These are phyloP conservation scores for Noccaea caerulescens DNA, from an alignment of 345 rosid genomes.

Conservation along the genomic window DNA sequence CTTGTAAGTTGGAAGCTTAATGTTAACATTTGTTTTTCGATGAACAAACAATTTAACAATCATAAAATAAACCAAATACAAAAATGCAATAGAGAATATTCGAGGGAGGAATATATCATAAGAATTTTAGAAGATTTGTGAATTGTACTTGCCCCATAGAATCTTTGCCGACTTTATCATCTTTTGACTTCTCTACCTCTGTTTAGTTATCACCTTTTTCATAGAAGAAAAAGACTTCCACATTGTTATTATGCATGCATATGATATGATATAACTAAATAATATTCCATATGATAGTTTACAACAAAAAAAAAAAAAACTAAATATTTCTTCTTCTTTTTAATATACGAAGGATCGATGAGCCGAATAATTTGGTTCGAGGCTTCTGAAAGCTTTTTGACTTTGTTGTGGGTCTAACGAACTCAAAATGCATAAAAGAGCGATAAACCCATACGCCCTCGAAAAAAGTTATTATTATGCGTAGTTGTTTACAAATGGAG, in stretches of 20 bases:
- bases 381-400: background rate
- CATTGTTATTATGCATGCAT: slow-evolving; percentile 12
- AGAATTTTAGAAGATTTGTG: slow-evolving; percentile 41
- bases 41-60: slow-evolving; percentile 4
- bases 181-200: slow-evolving; percentile 41
- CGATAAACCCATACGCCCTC: background rate
- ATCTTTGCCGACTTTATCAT: slow-evolving; percentile 45
- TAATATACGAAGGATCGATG: background rate
- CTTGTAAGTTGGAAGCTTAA: background rate
- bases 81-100: slow-evolving; percentile 34
- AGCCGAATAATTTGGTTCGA: background rate
- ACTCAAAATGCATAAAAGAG: background rate
- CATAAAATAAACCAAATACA: slow-evolving; percentile 2
- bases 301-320: too few relatives aligned
- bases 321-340: background rate
- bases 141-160: slow-evolving; percentile 44
- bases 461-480: background rate
- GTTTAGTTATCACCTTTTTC: background rate
- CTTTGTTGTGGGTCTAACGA: background rate
- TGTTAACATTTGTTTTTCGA: background rate
- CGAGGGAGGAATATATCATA: slow-evolving; percentile 40
- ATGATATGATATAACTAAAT: background rate
- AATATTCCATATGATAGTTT: too few relatives aligned
- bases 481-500: background rate
- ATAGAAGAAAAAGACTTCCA: background rate